Evolutionary conservation across 345 rosid genomes (phyloP).

Genomic region (Luvunga scandens): DNA sequence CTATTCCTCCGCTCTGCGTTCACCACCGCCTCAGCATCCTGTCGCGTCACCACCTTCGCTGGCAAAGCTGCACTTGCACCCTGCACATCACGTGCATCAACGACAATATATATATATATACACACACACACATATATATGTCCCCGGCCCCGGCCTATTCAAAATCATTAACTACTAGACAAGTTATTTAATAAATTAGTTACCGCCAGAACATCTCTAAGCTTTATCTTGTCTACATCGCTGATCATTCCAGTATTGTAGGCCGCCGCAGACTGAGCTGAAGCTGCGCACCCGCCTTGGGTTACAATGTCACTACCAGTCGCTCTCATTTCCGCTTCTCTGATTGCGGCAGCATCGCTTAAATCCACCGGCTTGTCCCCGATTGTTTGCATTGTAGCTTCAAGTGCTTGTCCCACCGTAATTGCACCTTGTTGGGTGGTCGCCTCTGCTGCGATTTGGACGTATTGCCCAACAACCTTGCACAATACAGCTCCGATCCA

Average conservation of each 20-base stretch:
- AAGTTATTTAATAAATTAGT: background rate
- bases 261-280: slow-evolving; percentile 30
- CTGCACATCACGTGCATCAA: background rate
- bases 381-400: slow-evolving; percentile 17
- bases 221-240: slow-evolving; percentile 22
- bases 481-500: background rate
- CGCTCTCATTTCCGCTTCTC: slow-evolving; percentile 18
- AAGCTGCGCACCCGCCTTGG: slow-evolving; percentile 23
- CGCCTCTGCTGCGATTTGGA: background rate
- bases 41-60: slow-evolving; percentile 19
- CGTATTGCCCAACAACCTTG: slow-evolving; percentile 26
- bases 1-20: slow-evolving; percentile 30
- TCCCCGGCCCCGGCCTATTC: background rate
- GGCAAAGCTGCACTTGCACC: slow-evolving; percentile 30
- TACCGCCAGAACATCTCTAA: slow-evolving; percentile 25
- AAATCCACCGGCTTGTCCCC: slow-evolving; percentile 24
- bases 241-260: slow-evolving; percentile 16
- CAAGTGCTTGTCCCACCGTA: slow-evolving; percentile 28
- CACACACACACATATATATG: too few species aligned
- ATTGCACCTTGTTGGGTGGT: background rate
- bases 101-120: background rate
- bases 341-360: slow-evolving; percentile 26
- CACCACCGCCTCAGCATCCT: slow-evolving; percentile 30
- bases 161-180: background rate
- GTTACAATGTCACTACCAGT: slow-evolving; percentile 7